These are phyloP conservation scores for Podaxis pistillaris DNA, from an alignment of 768 basidiomycete genomes.

Conservation along the genomic window DNA sequence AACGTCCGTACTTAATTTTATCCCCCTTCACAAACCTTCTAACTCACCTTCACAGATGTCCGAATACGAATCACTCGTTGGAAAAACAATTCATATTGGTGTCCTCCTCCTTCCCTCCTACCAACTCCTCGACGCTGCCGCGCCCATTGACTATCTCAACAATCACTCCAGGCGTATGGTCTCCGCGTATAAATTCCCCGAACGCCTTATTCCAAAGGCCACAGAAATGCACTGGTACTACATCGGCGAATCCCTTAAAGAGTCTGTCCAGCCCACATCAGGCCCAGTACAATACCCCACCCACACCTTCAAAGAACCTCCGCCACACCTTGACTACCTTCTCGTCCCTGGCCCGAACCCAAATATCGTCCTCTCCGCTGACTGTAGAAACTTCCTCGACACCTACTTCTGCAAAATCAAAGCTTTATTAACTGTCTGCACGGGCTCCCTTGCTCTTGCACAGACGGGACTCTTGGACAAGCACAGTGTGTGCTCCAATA, in stretches of 20 bases:
- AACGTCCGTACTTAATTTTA: neutral
- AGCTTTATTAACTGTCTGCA: slow-evolving; percentile 24
- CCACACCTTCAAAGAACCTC: slow-evolving; percentile 21
- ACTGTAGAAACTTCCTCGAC: slow-evolving; percentile 19
- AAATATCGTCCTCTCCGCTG: slow-evolving; percentile 11
- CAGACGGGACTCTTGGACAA: slow-evolving; percentile 25
- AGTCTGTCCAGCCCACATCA: slow-evolving; percentile 18
- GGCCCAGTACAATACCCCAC: slow-evolving; percentile 22
- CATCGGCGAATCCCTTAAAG: slow-evolving; percentile 18
- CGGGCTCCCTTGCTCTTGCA: slow-evolving; percentile 22
- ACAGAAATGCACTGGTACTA: slow-evolving; percentile 25
- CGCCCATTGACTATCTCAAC: slow-evolving; percentile 25
- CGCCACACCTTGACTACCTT: slow-evolving; percentile 23
- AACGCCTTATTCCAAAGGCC: slow-evolving; percentile 18
- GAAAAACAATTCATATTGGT: neutral
- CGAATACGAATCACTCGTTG: neutral
- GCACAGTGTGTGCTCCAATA: slow-evolving; percentile 23
- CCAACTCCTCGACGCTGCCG: slow-evolving; percentile 21
- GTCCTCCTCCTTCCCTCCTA: slow-evolving; percentile 20
- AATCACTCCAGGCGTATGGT: slow-evolving; percentile 15
- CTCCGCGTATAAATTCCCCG: neutral
- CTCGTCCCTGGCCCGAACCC: slow-evolving; percentile 25
- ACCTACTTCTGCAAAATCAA: slow-evolving; percentile 18
- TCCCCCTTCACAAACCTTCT: neutral
- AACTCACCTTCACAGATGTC: neutral